Base-by-base conservation (phyloP, 2,329 filamentous ascomycete genomes). In the Colletotrichum simmondsii region DNA sequence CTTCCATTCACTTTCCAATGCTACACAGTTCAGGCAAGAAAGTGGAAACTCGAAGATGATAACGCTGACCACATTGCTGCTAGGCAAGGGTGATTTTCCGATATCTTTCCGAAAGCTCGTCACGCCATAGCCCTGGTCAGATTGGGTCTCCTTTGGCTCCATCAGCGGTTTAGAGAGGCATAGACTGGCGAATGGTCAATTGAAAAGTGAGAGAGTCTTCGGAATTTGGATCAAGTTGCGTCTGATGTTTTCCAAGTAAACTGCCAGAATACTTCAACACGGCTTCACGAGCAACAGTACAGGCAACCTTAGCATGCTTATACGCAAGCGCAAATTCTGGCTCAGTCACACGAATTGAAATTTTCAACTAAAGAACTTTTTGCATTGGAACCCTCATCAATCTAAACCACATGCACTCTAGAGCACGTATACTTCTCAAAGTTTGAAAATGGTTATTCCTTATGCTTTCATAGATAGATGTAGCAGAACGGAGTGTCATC, bases 401-500 rank as follows among this genome's bases (percentile, higher is more conserved):
- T 42, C 37, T 16, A 6, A 42, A 42, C 14, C 37, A 42, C 37
- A 42, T 6, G 14, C 16, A 16, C 16, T 2, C 37, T 42, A 42
- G 37, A 12, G 3, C 32, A 12, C 32, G 32, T 35, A 11, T 3
- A 42, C 35, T 42, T 4, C 35, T 3, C 16, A 6, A 16, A 19
- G 19, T 4, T 49, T 49, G 2, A 8, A 8, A 16, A 49, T 49
- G 37, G 14, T 6, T 16, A 12, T 49, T n/a, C 19, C 16, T 49
- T 3, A 19, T 49, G 16, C 42, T 49, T n/a, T 49, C 16, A 78
- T 30, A 68, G 32, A 19, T 80, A 82, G 49, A 82, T 42, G 59
- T 83, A 83, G 63, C 81, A 83, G 57, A 82, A 81, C 3, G 80
- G 81, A 10, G 77, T 68, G 6, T 80, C 80, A 24, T 76, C 76